Conservation (phyloP, 371 early-diverging fungal species). For the Synchytrium microbalum region DNA sequence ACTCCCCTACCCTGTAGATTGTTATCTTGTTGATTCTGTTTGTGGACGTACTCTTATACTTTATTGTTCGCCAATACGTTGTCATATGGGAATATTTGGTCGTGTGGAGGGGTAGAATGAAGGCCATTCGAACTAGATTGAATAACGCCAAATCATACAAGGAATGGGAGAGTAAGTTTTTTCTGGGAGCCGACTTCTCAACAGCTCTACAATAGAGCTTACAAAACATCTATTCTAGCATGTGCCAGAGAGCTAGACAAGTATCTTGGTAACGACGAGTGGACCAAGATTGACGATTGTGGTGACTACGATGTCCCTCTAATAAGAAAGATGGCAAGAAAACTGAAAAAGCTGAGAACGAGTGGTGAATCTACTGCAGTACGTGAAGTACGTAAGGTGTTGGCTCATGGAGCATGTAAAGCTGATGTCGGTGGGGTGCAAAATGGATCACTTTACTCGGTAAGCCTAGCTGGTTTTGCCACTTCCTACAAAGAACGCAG, state of each 20-base stretch:
- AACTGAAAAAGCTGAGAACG: slow-evolving; percentile 17
- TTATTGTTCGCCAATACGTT: slow-evolving; percentile 56
- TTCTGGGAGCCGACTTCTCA: slow-evolving; percentile 41
- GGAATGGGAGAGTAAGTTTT: slow-evolving; percentile 30
- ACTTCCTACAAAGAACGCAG: no score
- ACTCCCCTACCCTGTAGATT: slow-evolving; percentile 28
- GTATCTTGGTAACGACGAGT: slow-evolving; percentile 58
- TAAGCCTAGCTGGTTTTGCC: no score
- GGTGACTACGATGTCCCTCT: slow-evolving; percentile 59
- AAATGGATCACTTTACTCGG: slow-evolving; percentile 48
- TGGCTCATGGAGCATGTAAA: slow-evolving; percentile 59
- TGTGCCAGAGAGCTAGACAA: slow-evolving; percentile 63
- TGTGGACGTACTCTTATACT: slow-evolving; percentile 60
- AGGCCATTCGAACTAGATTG: slow-evolving; percentile 9
- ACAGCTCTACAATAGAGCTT: slow-evolving; percentile 41
- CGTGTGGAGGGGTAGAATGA: slow-evolving; percentile 44
- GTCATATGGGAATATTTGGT: slow-evolving; percentile 62
- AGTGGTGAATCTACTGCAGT: neutral
- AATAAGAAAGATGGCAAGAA: slow-evolving; percentile 54
- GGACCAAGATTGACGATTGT: slow-evolving; percentile 57
- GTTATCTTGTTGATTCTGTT: slow-evolving; percentile 51
- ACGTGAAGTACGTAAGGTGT: slow-evolving; percentile 11
- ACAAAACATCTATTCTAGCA: slow-evolving; percentile 41
- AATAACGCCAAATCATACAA: slow-evolving; percentile 9
- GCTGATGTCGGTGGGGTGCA: slow-evolving; percentile 75